Conservation (phyloP, 164 flowering plant genomes). For the Malania oleifera region DNA sequence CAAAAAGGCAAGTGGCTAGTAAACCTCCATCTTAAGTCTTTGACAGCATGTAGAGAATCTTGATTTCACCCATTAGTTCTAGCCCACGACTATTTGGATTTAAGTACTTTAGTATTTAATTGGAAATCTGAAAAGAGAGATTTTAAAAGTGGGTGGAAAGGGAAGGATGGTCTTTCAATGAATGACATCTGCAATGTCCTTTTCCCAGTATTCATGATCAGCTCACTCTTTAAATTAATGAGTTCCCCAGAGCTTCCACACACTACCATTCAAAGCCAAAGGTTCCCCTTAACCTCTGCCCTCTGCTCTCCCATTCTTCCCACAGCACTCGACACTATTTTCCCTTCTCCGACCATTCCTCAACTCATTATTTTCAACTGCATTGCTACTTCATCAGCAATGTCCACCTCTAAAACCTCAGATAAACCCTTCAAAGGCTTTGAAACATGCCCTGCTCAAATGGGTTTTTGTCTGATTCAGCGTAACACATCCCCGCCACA, state of each 20-base stretch:
- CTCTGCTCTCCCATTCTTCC: constrained; percentile 2
- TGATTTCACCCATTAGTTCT: neutral
- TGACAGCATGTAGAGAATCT: neutral
- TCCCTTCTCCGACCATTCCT: neutral
- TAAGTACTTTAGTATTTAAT: neutral
- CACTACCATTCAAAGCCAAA: neutral
- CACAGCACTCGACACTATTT: neutral
- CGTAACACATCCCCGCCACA: constrained; percentile 36
- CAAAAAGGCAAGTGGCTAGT: constrained; percentile 1
- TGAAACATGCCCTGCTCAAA: constrained; percentile 20
- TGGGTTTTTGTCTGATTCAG: constrained; percentile 51
- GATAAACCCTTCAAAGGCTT: constrained; percentile 27
- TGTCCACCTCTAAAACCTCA: constrained; percentile 37
- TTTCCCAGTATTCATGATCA: constrained; percentile 23
- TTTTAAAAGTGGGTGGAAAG: constrained; percentile 12
- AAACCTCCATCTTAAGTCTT: neutral
- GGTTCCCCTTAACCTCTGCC: neutral
- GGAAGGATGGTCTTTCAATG: constrained; percentile 20
- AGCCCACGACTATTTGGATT: constrained; percentile 1
- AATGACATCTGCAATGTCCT: constrained; percentile 34
- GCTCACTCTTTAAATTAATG: constrained; percentile 28
- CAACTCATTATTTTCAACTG: constrained; percentile 5
- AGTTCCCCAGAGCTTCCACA: constrained; percentile 4
- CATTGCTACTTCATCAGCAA: constrained; percentile 14
- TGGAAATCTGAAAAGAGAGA: constrained; percentile 3